These are phyloP conservation scores for Cladorrhinum sp. DNA, from an alignment of 2,329 filamentous ascomycete species.

Conservation along the genomic window DNA sequence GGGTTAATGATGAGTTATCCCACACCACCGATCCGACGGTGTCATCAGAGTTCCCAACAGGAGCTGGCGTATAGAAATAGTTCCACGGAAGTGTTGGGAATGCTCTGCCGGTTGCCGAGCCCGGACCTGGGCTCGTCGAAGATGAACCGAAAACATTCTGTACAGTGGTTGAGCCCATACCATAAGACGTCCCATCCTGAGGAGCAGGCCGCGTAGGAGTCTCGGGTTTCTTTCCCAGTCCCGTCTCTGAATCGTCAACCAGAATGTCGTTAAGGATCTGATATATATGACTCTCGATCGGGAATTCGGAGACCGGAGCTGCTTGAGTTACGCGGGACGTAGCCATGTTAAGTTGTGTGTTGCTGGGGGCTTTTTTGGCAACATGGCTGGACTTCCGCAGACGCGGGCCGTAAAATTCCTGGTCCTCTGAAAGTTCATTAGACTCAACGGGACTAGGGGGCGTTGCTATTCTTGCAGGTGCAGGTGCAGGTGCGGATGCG, in stretches of 20 bases:
- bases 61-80: slow-evolving; percentile 39
- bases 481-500: background rate
- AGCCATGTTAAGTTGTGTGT: background rate
- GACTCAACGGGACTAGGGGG: slow-evolving; percentile 20
- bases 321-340: background rate
- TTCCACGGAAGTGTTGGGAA: slow-evolving; percentile 50
- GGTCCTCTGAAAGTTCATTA: slow-evolving; percentile 26
- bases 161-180: slow-evolving; percentile 52
- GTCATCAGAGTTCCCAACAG: slow-evolving; percentile 9
- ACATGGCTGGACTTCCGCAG: slow-evolving; percentile 1
- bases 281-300: slow-evolving; percentile 42
- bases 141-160: slow-evolving; percentile 48
- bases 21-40: slow-evolving; percentile 4
- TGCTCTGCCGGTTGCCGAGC: slow-evolving; percentile 35
- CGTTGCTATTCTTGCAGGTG: background rate
- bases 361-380: background rate
- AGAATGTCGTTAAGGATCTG: slow-evolving; percentile 50
- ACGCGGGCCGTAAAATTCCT: slow-evolving; percentile 21
- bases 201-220: slow-evolving; percentile 17
- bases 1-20: slow-evolving; percentile 11
- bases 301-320: slow-evolving; percentile 23
- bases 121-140: slow-evolving; percentile 32
- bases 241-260: slow-evolving; percentile 38
- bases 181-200: slow-evolving; percentile 47
- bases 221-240: slow-evolving; percentile 17